phyloP scores from a whole-genome alignment of 148 eudicot species.

The Rhododendron williamsianum region DNA sequence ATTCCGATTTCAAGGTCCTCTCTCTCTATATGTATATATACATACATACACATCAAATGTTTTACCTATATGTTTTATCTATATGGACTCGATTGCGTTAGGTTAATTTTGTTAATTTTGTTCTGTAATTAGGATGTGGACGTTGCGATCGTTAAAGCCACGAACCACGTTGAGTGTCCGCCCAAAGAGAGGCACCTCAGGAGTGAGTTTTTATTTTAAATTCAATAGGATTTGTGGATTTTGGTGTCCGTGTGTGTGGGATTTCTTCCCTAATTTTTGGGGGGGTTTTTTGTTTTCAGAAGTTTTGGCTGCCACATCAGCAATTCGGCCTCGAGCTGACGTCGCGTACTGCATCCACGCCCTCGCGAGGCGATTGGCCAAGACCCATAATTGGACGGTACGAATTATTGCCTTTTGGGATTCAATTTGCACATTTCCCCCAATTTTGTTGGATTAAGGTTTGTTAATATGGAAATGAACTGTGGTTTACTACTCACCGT shows the following conservation, averaged over 20 bases:
- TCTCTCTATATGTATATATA: not conserved
- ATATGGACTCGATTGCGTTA: not conserved
- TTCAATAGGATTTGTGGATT: not conserved
- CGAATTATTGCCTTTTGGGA: not conserved
- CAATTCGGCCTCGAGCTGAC: slow-evolving; percentile 86
- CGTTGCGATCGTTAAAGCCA: slow-evolving; percentile 93
- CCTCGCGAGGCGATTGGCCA: slow-evolving; percentile 75
- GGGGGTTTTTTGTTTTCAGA: slow-evolving; percentile 36
- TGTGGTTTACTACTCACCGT: not conserved
- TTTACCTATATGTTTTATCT: too few relatives aligned
- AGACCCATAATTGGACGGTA: slow-evolving; percentile 99
- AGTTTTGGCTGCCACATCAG: slow-evolving; percentile 71
- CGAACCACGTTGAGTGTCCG: slow-evolving; percentile 92
- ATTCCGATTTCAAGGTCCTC: slow-evolving; percentile 82
- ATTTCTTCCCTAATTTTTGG: slow-evolving; percentile 1
- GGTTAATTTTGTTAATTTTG: not conserved
- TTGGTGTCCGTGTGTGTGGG: not conserved
- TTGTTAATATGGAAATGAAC: not conserved
- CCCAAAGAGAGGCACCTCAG: slow-evolving; percentile 93
- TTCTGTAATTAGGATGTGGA: slow-evolving; percentile 70
- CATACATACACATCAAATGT: not conserved
- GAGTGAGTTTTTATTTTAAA: slow-evolving; percentile 42
- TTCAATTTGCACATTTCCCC: not conserved
- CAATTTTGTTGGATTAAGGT: not conserved
- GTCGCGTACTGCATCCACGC: slow-evolving; percentile 92